Base-by-base conservation (phyloP, 2,329 filamentous ascomycete species). In the Escovopsis sp. region DNA sequence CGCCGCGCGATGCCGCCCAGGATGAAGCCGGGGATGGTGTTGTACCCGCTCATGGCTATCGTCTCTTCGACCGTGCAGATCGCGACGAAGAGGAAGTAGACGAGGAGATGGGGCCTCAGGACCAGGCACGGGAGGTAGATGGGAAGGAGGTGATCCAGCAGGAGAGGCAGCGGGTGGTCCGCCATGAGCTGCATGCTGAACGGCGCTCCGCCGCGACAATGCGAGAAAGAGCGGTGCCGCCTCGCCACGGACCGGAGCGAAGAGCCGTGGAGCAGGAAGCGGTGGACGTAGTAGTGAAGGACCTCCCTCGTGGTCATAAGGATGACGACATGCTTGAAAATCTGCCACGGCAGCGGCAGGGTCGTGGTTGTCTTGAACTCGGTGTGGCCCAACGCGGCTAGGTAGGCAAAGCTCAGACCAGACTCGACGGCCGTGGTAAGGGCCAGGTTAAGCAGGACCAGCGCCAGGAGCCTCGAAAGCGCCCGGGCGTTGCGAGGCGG, bases 231-330 rank as follows among this genome's bases (percentile, higher is more conserved):
- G 38, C 53, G 45, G 55, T 75, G 66, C 39, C 69, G 59, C 6
- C 49, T 56, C 7, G 44, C 25, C 1, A 38, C 32, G 20, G 65
- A 63, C 20, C 72, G 45, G 3, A 51, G 42, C 0, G 58, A 55
- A 5, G 54, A 41, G 35, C 56, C 57, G 60, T 94, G 86, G 8
- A 94, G 70, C 24, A 81, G 45, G 53, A 73, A 72, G 40, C 82
- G 78, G 61, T 94, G 86, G 49, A 85, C 68, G 51, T 76, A 71
- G 57, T 93, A 94, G 43, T 78, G 74, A 10, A 87, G 55, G 7
- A 76, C 52, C 64, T 84, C 69, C 41, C 71, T 65, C 11, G 59
- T 57, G 24, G 61, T 49, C 43, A 70, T 57, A 13, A 74, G 58
- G 11, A 64, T 43, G 40, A 54, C 47, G 37, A 70, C 52, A 46